A percentile compares a stretch with the other conserved stretches of the same genome.
Conservation (phyloP, 148 eudicot species). For the Persicaria tinctoria region DNA sequence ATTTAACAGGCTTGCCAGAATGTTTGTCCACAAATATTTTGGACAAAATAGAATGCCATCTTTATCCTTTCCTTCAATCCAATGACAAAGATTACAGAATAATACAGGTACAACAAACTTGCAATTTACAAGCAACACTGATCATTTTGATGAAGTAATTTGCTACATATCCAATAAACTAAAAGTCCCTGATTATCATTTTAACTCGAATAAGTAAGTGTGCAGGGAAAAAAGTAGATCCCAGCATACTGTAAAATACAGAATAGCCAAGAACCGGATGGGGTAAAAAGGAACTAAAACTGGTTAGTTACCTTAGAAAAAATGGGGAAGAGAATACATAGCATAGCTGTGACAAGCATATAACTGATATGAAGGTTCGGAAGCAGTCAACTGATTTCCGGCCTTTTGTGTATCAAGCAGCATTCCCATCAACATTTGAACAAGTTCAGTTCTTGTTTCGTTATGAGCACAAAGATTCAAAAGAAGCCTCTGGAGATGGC, state of each 20-base stretch:
- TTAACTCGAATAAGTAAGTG: no score
- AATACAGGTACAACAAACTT: no score
- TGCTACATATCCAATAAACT: no score
- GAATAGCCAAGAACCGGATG: background rate
- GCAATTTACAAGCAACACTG: no score
- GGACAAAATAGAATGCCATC: no score
- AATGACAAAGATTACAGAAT: no score
- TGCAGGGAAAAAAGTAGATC: background rate
- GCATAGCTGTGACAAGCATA: constrained; percentile 93
- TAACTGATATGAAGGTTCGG: constrained; percentile 74
- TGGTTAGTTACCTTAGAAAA: constrained; percentile 50
- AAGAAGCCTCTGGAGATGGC: constrained; percentile 86
- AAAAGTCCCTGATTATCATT: no score
- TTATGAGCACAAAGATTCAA: constrained; percentile 83
- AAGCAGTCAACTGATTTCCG: constrained; percentile 31
- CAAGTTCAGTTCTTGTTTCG: constrained; percentile 63
- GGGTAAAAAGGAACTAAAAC: background rate
- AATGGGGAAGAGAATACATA: constrained; percentile 91
- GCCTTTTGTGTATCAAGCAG: constrained; percentile 63
- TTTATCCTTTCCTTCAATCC: no score
- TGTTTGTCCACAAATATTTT: no score
- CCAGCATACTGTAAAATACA: background rate
- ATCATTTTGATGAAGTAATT: no score
- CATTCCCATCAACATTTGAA: constrained; percentile 85
- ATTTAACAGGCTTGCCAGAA: no score